phyloP scores from a whole-genome alignment of 2,329 filamentous ascomycete genomes.

The Graphilbum sp. region DNA sequence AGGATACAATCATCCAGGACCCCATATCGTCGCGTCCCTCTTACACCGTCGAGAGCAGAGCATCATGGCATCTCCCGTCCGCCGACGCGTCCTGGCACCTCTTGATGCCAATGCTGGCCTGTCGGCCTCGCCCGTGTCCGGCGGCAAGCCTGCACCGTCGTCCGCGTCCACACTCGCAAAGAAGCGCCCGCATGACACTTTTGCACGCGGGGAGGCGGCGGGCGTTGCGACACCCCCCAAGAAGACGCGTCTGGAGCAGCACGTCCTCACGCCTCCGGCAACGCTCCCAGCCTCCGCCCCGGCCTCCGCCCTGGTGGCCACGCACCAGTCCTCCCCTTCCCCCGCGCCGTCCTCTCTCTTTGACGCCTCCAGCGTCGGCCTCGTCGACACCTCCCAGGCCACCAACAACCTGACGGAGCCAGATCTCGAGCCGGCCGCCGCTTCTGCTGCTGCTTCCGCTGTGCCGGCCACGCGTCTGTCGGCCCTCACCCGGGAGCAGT shows the following conservation, averaged over 20 bases:
- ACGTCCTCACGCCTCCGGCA: too few relatives aligned
- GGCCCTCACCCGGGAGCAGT: constrained; percentile 29
- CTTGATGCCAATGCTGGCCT: constrained; percentile 20
- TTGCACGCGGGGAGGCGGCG: too few relatives aligned
- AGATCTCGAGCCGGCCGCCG: constrained; percentile 16
- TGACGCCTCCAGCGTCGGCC: constrained; percentile 26
- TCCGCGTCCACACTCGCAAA: background rate
- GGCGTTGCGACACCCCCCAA: too few relatives aligned
- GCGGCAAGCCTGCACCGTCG: background rate
- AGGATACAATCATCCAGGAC: too few relatives aligned
- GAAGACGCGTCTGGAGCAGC: too few relatives aligned
- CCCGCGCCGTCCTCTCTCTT: constrained; percentile 32
- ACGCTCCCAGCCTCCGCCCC: too few relatives aligned
- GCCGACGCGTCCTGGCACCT: constrained; percentile 32
- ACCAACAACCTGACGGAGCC: constrained; percentile 34
- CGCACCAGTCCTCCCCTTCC: background rate
- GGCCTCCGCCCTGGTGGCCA: background rate
- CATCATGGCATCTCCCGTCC: constrained; percentile 19
- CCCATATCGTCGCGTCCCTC: background rate
- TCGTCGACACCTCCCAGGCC: constrained; percentile 28
- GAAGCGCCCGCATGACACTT: background rate
- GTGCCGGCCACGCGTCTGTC: background rate
- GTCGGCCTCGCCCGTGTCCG: background rate
- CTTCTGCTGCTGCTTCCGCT: constrained; percentile 4
- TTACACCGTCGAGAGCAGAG: background rate